These are phyloP conservation scores for Spizellomyces punctatus DNA, from an alignment of 192 early-diverging fungal genomes.

Conservation along the genomic window DNA sequence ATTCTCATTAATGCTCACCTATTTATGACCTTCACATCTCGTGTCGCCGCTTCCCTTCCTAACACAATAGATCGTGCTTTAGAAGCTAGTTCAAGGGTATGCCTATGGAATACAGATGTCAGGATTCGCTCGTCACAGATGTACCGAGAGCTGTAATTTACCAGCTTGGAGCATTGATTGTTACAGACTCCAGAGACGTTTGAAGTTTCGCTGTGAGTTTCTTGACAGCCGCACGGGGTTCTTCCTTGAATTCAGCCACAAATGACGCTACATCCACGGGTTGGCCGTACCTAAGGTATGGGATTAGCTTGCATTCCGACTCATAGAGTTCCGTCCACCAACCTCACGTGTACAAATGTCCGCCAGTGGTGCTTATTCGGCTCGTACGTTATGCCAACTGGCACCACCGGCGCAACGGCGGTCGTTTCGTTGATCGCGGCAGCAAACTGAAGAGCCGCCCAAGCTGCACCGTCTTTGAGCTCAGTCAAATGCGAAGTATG, in stretches of 20 bases:
- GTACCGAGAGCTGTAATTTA: no score
- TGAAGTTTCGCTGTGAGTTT: conserved; percentile 11
- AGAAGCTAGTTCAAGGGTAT: background rate
- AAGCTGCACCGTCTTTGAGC: conserved; percentile 25
- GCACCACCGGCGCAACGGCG: conserved; percentile 27
- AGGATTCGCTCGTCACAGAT: no score
- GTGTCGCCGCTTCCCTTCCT: background rate
- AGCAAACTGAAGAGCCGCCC: conserved; percentile 27
- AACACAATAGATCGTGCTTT: conserved; percentile 3
- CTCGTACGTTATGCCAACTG: conserved; percentile 29
- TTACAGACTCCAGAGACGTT: conserved; percentile 8
- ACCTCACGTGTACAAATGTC: conserved; percentile 16
- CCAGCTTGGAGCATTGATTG: conserved; percentile 25
- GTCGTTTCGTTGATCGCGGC: conserved; percentile 1
- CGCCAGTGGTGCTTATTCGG: conserved; percentile 21
- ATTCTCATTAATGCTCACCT: background rate
- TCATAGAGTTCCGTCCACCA: background rate
- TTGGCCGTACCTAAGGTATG: conserved; percentile 11
- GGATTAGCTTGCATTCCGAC: background rate
- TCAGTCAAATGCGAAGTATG: conserved; percentile 21
- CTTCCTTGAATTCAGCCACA: conserved; percentile 19
- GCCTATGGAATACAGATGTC: background rate
- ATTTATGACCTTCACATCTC: conserved; percentile 12
- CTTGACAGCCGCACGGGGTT: conserved; percentile 27
- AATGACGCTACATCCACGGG: conserved; percentile 21